A percentile compares a stretch with the other conserved stretches of the same genome.
Conservation (phyloP, 257 asterid genomes). For the Lycium ferocissimum region DNA sequence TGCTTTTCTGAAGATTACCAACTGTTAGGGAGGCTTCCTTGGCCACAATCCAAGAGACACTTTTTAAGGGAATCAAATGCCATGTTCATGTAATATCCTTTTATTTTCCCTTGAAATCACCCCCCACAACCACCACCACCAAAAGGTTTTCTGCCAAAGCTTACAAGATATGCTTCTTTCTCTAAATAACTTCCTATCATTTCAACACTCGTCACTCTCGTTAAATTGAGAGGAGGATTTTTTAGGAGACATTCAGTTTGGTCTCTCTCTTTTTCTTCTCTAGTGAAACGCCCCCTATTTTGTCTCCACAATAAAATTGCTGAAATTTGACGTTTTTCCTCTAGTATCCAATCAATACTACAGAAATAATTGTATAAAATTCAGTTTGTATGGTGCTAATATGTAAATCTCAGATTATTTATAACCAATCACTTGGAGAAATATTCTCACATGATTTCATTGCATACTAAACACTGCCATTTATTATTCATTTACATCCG, state of each 20-base stretch:
- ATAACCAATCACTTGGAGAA: background rate
- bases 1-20: no score
- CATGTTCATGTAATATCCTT: background rate
- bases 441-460: background rate
- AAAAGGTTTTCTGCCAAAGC: no score
- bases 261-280: background rate
- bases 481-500: background rate
- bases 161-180: background rate
- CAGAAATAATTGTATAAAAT: no score
- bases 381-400: no score
- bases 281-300: background rate
- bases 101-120: no score
- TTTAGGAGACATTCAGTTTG: background rate
- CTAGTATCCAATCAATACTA: background rate
- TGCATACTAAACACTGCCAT: background rate
- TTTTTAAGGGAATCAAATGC: background rate
- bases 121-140: no score
- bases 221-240: background rate
- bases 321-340: no score
- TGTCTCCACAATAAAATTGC: no score
- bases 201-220: background rate
- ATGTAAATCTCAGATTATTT: background rate
- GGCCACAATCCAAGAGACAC: no score
- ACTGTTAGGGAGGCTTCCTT: no score
- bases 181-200: background rate